Evolutionary conservation across 495 filamentous ascomycete genomes (phyloP).

Genomic region (Lepraria neglecta): DNA sequence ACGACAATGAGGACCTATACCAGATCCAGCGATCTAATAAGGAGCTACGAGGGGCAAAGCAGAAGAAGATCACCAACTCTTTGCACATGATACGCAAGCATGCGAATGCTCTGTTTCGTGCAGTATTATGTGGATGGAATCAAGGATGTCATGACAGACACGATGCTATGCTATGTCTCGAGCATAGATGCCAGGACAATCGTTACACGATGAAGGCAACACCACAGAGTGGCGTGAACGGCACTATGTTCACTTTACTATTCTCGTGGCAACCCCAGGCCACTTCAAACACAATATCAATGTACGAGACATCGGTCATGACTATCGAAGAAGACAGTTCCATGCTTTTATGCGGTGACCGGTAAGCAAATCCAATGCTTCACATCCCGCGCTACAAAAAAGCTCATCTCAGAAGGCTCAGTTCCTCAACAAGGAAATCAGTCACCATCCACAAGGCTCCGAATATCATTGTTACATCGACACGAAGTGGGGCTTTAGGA

Average conservation of each 20-base stretch:
- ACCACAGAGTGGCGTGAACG: not conserved
- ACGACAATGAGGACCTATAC: conserved; percentile 3
- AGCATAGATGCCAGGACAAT: not conserved
- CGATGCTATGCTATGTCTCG: conserved; percentile 1
- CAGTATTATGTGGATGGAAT: not conserved
- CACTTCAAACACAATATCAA: not conserved
- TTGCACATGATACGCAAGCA: conserved; percentile 10
- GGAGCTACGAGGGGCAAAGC: not conserved
- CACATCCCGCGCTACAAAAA: not conserved
- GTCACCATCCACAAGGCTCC: not conserved
- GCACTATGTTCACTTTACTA: not conserved
- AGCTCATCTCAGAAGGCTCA: not conserved
- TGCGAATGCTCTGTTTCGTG: not conserved
- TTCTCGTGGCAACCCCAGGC: conserved; percentile 1
- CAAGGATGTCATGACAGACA: not conserved
- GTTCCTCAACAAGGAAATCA: not conserved
- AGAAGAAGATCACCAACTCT: not conserved
- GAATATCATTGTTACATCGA: conserved; percentile 1
- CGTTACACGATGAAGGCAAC: not conserved
- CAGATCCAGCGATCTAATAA: not conserved
- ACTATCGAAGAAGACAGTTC: not conserved
- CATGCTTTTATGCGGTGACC: too few relatives aligned
- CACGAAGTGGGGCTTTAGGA: not conserved
- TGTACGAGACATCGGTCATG: not conserved
- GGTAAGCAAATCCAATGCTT: not conserved